Evolutionary conservation across 768 basidiomycete species (phyloP).

Genomic region (Xanthoconium stramineum): DNA sequence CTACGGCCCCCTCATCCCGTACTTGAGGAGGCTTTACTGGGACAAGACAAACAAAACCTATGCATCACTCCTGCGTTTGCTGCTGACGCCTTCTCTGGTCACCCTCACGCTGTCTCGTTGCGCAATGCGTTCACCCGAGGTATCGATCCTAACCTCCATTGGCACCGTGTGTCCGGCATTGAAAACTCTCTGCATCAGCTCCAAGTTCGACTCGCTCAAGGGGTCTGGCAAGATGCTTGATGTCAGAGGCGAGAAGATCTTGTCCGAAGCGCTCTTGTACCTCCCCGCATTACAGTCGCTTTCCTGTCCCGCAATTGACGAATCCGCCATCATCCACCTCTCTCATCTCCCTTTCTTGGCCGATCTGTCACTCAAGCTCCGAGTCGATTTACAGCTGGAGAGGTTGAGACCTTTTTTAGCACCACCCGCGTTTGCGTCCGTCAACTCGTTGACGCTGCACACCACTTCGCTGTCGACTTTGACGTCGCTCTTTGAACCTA

Average conservation of each 20-base stretch:
- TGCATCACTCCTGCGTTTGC: constrained; percentile 18
- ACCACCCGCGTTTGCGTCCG: constrained; percentile 15
- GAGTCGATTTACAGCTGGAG: constrained; percentile 11
- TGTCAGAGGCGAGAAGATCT: constrained; percentile 13
- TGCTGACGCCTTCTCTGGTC: constrained; percentile 23
- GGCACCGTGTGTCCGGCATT: constrained; percentile 21
- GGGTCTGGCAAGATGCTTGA: constrained; percentile 5
- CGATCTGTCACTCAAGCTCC: constrained; percentile 17
- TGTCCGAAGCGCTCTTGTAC: constrained; percentile 21
- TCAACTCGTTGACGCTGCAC: constrained; percentile 10
- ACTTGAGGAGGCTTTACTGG: constrained; percentile 22
- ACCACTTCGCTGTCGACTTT: constrained; percentile 10
- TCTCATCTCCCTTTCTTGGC: constrained; percentile 18
- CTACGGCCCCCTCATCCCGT: constrained; percentile 19
- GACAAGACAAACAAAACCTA: constrained; percentile 9
- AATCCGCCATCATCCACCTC: constrained; percentile 20
- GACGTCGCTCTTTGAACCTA: constrained; percentile 20
- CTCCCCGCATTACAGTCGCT: constrained; percentile 17
- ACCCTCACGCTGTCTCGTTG: constrained; percentile 9
- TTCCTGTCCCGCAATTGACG: constrained; percentile 19
- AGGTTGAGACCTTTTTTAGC: constrained; percentile 9
- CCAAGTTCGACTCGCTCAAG: background rate
- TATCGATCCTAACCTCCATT: constrained; percentile 19
- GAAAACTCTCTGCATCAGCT: constrained; percentile 10
- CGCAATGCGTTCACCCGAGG: constrained; percentile 13